Base-by-base conservation (phyloP, 225 moss, liverwort and hornwort genomes). In the Pseudisothecium myosuroides region DNA sequence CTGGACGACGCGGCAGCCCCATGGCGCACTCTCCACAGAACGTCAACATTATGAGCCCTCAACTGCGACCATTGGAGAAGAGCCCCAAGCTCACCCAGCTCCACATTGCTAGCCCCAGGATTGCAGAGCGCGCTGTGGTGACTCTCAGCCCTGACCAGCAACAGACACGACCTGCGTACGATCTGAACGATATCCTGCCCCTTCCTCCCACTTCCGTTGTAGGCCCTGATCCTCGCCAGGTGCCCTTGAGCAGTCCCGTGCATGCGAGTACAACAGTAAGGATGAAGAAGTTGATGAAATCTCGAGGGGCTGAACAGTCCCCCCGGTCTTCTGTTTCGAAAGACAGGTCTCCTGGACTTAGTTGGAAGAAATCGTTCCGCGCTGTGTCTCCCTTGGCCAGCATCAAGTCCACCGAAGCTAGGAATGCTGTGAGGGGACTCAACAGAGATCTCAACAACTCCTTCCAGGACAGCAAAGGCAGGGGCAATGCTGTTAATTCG, bases 81-180 rank as follows among this genome's bases (percentile, higher is more conserved):
- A 91, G 91, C 22, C 89, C 94, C 73, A 94, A 94, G 88, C 90
- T 94, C 80, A 91, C 91, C 32, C 92, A 92, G 90, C 83, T 94
- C 49, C 89, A 92, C 79, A 88, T 92, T 37, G 47, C 89, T 4
- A 91, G 90, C 88, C 94, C 94, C 54, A 85, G 84, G 82, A 76
- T 90, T 1, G 81, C 91, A 20, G 82, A 80, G 50, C 82, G 79
- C 47, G 92, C 91, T 62, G 89, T 56, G 66, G 82, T 90, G 91
- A 78, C 87, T 14, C 69, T 89, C 64, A 93, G 93, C 65, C 92
- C 93, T 14, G 84, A 86, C 37, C 88, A 84, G 52, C 88, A 63
- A 7, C 81, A 39, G 31, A 83, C 61, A 19, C 58, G 90, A 82
- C 16, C 79, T 41, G 66, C 71, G 28, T 87, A 86, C 60, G 89